Evolutionary conservation across 2,329 filamentous ascomycete species (phyloP).

Genomic region (Emericellopsis atlantica): DNA sequence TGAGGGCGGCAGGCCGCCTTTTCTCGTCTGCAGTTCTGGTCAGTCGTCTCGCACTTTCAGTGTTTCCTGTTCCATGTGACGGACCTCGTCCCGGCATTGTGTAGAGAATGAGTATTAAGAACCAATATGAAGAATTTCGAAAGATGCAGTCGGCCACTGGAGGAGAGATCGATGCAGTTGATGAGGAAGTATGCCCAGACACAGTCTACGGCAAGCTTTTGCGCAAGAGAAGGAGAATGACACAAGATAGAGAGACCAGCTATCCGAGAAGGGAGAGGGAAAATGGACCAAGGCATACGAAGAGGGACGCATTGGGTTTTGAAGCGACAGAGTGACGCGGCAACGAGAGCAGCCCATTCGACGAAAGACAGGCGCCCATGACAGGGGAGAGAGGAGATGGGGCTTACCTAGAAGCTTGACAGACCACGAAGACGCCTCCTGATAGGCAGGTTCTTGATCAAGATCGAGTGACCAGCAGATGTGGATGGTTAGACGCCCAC

Average conservation of each 20-base stretch:
- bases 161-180: not conserved
- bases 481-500: constrained; percentile 2
- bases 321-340: constrained; percentile 20
- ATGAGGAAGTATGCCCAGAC: constrained; percentile 2
- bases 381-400: constrained; percentile 10
- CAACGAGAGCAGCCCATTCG: constrained; percentile 16
- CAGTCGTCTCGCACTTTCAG: not conserved
- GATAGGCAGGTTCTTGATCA: constrained; percentile 11
- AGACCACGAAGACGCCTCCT: constrained; percentile 9
- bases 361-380: constrained; percentile 20
- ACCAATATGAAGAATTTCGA: constrained; percentile 2
- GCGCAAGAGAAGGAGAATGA: constrained; percentile 4
- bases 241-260: constrained; percentile 37
- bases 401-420: constrained; percentile 12
- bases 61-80: constrained; percentile 4
- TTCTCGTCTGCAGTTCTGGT: constrained; percentile 29
- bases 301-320: constrained; percentile 32
- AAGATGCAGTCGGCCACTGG: not conserved
- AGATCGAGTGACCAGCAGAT: constrained; percentile 1
- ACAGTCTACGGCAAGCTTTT: constrained; percentile 5
- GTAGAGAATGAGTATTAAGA: constrained; percentile 7
- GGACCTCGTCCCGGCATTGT: constrained; percentile 28
- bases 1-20: constrained; percentile 43
- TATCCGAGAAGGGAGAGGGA: constrained; percentile 31
- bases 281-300: constrained; percentile 22